Conservation (phyloP, 2,329 filamentous ascomycete genomes). For the Plectosphaerella sp. region DNA sequence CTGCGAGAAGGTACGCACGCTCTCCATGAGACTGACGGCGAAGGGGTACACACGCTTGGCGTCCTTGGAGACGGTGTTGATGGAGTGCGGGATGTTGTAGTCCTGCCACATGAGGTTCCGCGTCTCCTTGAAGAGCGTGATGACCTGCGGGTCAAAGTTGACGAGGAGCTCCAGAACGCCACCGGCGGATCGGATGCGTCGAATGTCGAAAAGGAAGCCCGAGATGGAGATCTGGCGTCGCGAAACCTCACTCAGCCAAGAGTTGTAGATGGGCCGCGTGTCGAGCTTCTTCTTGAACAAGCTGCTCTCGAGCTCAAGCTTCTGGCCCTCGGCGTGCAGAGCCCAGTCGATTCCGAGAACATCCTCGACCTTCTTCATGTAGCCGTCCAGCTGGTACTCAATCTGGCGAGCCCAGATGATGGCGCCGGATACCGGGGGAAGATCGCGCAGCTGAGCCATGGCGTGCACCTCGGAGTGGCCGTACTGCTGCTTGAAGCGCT, state of each 20-base stretch:
- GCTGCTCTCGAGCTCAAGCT: slow-evolving; percentile 84
- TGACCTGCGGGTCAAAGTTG: slow-evolving; percentile 96
- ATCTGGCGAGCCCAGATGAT: slow-evolving; percentile 99
- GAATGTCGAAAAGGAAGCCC: slow-evolving; percentile 86
- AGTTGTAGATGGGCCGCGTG: slow-evolving; percentile 88
- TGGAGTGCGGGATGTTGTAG: slow-evolving; percentile 87
- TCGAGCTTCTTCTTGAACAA: slow-evolving; percentile 96
- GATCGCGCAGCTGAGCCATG: slow-evolving; percentile 94
- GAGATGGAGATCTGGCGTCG: slow-evolving; percentile 86
- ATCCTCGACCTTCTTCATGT: slow-evolving; percentile 99
- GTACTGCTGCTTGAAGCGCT: slow-evolving; percentile 98
- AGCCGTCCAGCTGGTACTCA: slow-evolving; percentile 88
- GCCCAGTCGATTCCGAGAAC: slow-evolving; percentile 94
- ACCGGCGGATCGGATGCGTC: slow-evolving; percentile 82
- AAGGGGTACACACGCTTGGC: slow-evolving; percentile 98
- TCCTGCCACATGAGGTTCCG: slow-evolving; percentile 93
- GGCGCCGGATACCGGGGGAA: slow-evolving; percentile 91
- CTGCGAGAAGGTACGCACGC: slow-evolving; percentile 87
- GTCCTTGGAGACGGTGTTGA: slow-evolving; percentile 95
- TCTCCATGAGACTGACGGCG: slow-evolving; percentile 97
- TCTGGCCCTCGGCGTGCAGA: slow-evolving; percentile 90
- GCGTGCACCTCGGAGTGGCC: slow-evolving; percentile 96
- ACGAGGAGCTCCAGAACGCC: slow-evolving; percentile 84
- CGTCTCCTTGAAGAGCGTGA: slow-evolving; percentile 97
- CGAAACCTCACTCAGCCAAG: slow-evolving; percentile 89